Evolutionary conservation across 495 filamentous ascomycete genomes (phyloP), one percentile per base, ranked within the genome.

Genomic region (Tuber microsphaerosporum): DNA sequence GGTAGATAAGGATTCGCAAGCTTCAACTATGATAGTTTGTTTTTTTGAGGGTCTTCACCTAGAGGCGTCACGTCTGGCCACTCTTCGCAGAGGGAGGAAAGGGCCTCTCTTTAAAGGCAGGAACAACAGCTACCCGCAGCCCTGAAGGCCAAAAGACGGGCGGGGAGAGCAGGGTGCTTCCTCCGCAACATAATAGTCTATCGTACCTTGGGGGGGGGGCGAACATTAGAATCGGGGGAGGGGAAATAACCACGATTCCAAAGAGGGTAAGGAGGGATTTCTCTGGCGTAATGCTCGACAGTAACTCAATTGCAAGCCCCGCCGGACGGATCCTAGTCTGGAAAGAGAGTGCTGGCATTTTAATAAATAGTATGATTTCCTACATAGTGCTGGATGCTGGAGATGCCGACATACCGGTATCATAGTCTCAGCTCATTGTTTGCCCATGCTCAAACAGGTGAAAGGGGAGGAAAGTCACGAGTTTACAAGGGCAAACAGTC

Each of bases 281-380:
- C 77, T 79, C 76, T 79, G 56, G 76, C 73, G 77, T 79, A 79
- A 79, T 79, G 71, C 73, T 42, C 70, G 44, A 79, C 65, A 43
- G 76, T 79, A 79, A 69, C 73, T 68, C 48, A 70, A 68, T 61
- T 72, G 42, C 69, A n/a, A 76, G 71, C 76, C 77, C 76, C 76
- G 70, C 77, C 71, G 56, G 26, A 65, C 56, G 12, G 56, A 19
- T 7, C 56, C 56, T 34, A 65, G 31, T 65, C 56, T 65, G 34
- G 26, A 34, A 65, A 65, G 56, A 31, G 56, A 65, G 56, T 10
- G 56, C 14, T 34, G 56, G 12, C 56, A 19, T 65, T 17, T 31
- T 26, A 65, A 65, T 37, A 37, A 37, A 37, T 61, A 31, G 22
- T 10, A 61, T 26, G 22, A 61, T 61, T 61, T 61, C 10, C 51